These are phyloP conservation scores for Blastobotrys americana DNA, from an alignment of 805 yeast species.

Conservation along the genomic window DNA sequence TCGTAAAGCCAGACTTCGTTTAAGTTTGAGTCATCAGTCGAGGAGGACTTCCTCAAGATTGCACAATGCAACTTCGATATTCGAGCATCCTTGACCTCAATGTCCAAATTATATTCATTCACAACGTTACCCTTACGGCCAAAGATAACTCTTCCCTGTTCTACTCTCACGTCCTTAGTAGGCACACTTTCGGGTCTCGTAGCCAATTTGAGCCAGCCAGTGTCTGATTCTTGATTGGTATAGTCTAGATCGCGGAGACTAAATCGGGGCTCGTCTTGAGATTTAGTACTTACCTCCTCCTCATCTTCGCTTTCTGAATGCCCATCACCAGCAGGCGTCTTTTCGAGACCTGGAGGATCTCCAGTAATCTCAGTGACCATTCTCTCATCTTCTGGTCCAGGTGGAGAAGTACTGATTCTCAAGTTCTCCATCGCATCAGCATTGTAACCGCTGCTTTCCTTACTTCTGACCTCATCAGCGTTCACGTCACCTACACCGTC, in stretches of 20 bases:
- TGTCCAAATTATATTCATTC: slow-evolving; percentile 42
- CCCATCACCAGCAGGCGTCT: slow-evolving; percentile 13
- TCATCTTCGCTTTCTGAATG: slow-evolving; percentile 5
- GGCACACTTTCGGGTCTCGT: slow-evolving; percentile 45
- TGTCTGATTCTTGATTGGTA: slow-evolving; percentile 33
- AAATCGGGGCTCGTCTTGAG: slow-evolving; percentile 4
- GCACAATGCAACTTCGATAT: slow-evolving; percentile 81
- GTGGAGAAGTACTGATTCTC: neutral
- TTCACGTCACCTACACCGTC: neutral
- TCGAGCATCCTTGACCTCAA: slow-evolving; percentile 59
- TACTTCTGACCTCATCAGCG: neutral
- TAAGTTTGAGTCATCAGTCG: slow-evolving; percentile 40
- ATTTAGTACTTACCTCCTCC: neutral
- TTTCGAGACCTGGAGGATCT: neutral
- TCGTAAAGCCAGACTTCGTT: slow-evolving; percentile 79
- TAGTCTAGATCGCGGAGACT: slow-evolving; percentile 17
- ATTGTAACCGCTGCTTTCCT: neutral
- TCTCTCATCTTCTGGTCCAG: neutral
- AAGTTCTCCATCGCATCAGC: neutral
- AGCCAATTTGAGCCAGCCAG: slow-evolving; percentile 55
- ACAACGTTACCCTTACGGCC: slow-evolving; percentile 51
- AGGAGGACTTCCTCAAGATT: slow-evolving; percentile 44
- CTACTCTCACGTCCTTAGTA: slow-evolving; percentile 46
- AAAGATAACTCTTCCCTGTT: slow-evolving; percentile 60
- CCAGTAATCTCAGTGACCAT: too few relatives aligned